A percentile compares a stretch with the other conserved stretches of the same genome.
phyloP scores from a whole-genome alignment of 352 stramenopile genomes.

The Pythium grandisporangium region DNA sequence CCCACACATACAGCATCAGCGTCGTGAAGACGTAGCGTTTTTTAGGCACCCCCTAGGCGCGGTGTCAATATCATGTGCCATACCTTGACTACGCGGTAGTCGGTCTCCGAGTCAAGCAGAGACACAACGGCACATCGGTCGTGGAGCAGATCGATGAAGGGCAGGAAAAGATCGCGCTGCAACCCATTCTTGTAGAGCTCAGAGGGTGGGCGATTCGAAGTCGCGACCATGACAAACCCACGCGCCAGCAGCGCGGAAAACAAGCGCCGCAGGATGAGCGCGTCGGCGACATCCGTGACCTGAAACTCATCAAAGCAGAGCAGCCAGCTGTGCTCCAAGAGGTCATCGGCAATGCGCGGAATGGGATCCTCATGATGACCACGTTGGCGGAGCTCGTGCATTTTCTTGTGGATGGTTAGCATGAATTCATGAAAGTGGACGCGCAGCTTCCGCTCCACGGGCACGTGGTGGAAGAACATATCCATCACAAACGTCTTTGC shows the following conservation, averaged over 20 bases:
- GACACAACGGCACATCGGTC: conserved; percentile 82
- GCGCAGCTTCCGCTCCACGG: conserved; percentile 68
- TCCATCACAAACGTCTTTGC: conserved; percentile 97
- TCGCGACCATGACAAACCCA: conserved; percentile 95
- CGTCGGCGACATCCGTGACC: conserved; percentile 96
- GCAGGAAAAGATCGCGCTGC: conserved; percentile 94
- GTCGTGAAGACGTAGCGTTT: too few species aligned
- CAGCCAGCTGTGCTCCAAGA: conserved; percentile 84
- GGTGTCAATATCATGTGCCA: too few species aligned
- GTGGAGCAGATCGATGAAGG: conserved; percentile 93
- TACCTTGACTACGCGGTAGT: conserved; percentile 76
- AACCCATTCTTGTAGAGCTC: conserved; percentile 96
- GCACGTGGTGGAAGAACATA: conserved; percentile 89
- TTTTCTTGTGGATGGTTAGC: conserved; percentile 92
- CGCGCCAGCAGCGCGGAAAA: conserved; percentile 88
- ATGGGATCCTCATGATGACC: conserved; percentile 74
- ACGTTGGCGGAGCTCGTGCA: conserved; percentile 90
- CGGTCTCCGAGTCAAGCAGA: conserved; percentile 62
- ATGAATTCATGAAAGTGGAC: conserved; percentile 99
- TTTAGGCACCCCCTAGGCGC: too few species aligned
- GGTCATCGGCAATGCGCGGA: conserved; percentile 76
- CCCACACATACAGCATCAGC: too few species aligned
- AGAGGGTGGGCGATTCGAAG: conserved; percentile 90
- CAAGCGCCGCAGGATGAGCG: conserved; percentile 91
- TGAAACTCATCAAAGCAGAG: conserved; percentile 99